Base-by-base conservation (phyloP, 345 rosid genomes). In the Citrus medica region DNA sequence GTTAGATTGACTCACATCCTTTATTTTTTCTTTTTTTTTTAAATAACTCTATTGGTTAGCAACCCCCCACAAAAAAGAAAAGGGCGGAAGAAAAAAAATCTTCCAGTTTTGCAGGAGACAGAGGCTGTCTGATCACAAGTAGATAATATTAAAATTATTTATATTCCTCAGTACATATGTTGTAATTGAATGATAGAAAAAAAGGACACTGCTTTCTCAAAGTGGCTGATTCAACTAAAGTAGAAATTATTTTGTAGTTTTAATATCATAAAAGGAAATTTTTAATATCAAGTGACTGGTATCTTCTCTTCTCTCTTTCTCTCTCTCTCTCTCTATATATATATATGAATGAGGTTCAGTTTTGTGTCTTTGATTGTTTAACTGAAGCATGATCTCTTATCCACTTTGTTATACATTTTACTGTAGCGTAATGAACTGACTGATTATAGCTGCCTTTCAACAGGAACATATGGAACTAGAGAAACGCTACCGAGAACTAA, bases 401-500 rank as follows among this genome's bases (percentile, higher is more conserved):
- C 51, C 21, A 48, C 62, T 51, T 42, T 37, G 28, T 5, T 66
- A 59, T 38, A 25, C 7, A 55, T 59, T 78, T 58, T 79, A 65
- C 67, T 79, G 55, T 17, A 69, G 46, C 73, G 53, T 21, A 65
- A 33, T 80, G 75, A 64, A 68, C 81, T 85, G 75, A 81, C 81
- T 71, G 64, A 35, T 84, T 81, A 55, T 79, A 79, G 79, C 60
- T 56, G 51, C 76, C 66, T 73, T 80, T 82, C 80, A 33, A 69
- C 89, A 96, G 99, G 98, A 96, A 92, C 99, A 94, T 81, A 89
- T 88, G 82, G 99, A 96, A 86, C 92, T 96, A 76, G 99, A 96
- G 88, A 96, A 96, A 81, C 97, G 98, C 75, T 96, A 96, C 82
- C 98, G 98, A 67, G 99, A 94, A 81, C 87, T 96, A 75, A 97